These are phyloP conservation scores for Alliaria petiolata DNA, from an alignment of 345 rosid genomes.

Conservation along the genomic window DNA sequence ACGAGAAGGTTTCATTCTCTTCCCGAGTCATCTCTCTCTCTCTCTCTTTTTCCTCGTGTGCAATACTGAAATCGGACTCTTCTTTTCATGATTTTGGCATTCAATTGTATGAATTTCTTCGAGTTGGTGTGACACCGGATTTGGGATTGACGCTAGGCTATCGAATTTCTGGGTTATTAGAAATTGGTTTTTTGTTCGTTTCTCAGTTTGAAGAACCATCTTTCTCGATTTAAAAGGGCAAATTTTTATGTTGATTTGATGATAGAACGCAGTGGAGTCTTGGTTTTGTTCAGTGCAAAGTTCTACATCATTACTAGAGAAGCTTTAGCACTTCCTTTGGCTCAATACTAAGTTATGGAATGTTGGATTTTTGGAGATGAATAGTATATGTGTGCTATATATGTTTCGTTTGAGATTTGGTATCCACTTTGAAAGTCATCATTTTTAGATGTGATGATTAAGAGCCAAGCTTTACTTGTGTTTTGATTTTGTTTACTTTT, in stretches of 20 bases:
- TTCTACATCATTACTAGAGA: background rate
- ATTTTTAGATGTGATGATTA: background rate
- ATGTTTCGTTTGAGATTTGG: background rate
- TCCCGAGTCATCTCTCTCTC: background rate
- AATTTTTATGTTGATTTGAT: background rate
- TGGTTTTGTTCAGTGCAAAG: background rate
- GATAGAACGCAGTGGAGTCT: background rate
- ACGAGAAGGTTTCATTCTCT: conserved; percentile 45
- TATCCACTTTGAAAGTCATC: background rate
- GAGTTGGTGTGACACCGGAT: background rate
- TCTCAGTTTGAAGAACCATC: background rate
- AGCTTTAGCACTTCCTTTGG: background rate
- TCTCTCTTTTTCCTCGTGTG: background rate
- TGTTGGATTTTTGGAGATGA: background rate
- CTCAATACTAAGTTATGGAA: background rate
- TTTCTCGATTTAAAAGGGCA: background rate
- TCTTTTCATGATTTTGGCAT: background rate
- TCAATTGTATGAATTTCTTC: background rate
- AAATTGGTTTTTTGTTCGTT: background rate
- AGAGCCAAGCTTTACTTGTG: background rate
- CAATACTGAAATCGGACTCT: background rate
- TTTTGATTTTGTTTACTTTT: background rate
- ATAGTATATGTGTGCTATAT: background rate
- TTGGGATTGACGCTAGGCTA: conserved; percentile 4
- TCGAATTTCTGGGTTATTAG: background rate